Base-by-base conservation (phyloP, 345 rosid species). In the Melaleuca quinquenervia region DNA sequence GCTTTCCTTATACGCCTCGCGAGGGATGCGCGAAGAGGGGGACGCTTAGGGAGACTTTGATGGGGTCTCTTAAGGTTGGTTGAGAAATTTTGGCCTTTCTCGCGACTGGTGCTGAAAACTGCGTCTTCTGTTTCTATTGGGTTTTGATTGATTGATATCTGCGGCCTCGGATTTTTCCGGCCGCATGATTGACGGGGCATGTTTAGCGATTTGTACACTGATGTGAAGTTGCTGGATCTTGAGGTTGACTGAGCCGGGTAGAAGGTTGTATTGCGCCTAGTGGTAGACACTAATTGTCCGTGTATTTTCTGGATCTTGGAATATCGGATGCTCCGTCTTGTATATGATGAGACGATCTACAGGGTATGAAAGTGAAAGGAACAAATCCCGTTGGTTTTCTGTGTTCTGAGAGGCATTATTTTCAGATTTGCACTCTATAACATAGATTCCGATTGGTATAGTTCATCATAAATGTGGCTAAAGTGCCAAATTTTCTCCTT, bases 1-100 rank as follows among this genome's bases (percentile, higher is more conserved):
- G 94, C 92, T 93, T 89, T 87, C 93, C 93, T 74, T 91, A 87
- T 86, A 89, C 90, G 82, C 90, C 90, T 85, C 84, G 80, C 26
- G 80, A 88, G 29, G 83, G 88, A 70, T 86, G 87, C 86, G 83
- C 85, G 83, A 86, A 89, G 89, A 89, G 83, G 88, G 92, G 91
- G 41, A 84, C 85, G 26, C 52, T 86, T 85, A 89, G 88, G 84
- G 87, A 85, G 58, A 82, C 64, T 32, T 54, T 82, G 62, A 54
- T 90, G 88, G 87, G 90, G 54, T 90, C 93, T 86, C 89, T 90
- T 88, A 90, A 95, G 98, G 96, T 95, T 94, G 83, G 98, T 93
- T 91, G 90, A 89, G 92, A 83, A 88, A 84, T 21, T 70, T 70
- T 24, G 78, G 78, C 36, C 36, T 53, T 32, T 70, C 78, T 18